Base-by-base conservation (phyloP, 148 eudicot species). In the Selenicereus undatus region DNA sequence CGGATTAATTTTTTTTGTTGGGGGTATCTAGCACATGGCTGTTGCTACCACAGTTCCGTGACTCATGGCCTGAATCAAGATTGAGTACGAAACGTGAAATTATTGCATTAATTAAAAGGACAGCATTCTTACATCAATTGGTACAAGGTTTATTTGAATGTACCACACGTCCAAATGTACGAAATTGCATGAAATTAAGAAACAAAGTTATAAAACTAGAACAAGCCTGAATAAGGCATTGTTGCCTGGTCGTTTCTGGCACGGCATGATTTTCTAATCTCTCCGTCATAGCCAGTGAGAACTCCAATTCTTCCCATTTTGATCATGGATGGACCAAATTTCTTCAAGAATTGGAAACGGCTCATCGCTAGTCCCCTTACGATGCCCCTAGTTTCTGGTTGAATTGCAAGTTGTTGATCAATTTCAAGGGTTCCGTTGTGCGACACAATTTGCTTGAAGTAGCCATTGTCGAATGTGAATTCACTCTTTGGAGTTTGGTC, bases 281-380 rank as follows among this genome's bases (percentile, higher is more conserved):
- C 42, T 32, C 42, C 42, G 1, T 70, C 22, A 16, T 32, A 16
- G 17, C 87, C 95, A 22, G 86, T 84, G 13, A 92, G 88, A 24
- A 88, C 90, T n/a, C 84, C 84, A 11, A 91, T 77, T 51, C 78
- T 74, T 27, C 91, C 93, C 88, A 90, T 69, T 71, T 90, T 90
- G 20, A 90, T 81, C 92, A 92, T 85, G 16, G 96, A 90, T 45
- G 82, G 81, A 8, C 90, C 92, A 50, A 90, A 93, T 77, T 75
- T 86, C 54, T 83, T 76, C 7, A 43, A 24, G 80, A 91, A 93
- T 54, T 88, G 85, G 17, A 3, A 50, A 3, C 76, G 82, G 20
- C 18, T 80, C 6, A n/a, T 70, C 17, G 94, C 91, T 20, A 86
- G 68, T 39, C 76, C 65, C 32, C 26, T 73, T 30, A 93, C 97